A percentile compares a stretch with the other conserved stretches of the same genome.
phyloP scores from a whole-genome alignment of 1,284 basidiomycete species.

The Ustilago xerochloae region DNA sequence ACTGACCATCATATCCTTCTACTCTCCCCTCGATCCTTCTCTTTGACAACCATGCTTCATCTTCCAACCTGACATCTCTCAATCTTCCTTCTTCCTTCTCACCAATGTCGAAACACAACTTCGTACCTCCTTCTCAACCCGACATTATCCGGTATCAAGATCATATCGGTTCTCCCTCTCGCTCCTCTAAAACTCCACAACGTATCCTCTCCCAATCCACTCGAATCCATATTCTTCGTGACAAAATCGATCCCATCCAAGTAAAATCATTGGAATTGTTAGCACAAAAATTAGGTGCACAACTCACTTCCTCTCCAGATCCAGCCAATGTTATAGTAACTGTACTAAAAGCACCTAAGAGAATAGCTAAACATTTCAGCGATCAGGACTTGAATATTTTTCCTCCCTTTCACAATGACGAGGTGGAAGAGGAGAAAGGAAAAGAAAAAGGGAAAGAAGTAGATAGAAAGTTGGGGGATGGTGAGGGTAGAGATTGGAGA shows the following conservation, averaged over 20 bases:
- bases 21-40: too few species aligned
- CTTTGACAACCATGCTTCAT: too few species aligned
- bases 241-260: slow-evolving; percentile 21
- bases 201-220: slow-evolving; percentile 39
- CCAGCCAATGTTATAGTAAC: slow-evolving; percentile 44
- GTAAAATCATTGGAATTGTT: slow-evolving; percentile 7
- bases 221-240: slow-evolving; percentile 31
- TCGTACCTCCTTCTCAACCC: neutral
- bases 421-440: neutral
- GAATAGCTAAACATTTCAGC: slow-evolving; percentile 30
- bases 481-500: slow-evolving; percentile 29
- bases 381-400: slow-evolving; percentile 22
- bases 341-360: slow-evolving; percentile 34
- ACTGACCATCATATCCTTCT: too few species aligned
- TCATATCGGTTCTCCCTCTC: slow-evolving; percentile 22
- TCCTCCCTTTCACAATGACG: neutral
- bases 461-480: slow-evolving; percentile 9
- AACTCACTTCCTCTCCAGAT: slow-evolving; percentile 14
- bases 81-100: neutral
- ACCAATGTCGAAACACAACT: slow-evolving; percentile 7
- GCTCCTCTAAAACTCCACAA: slow-evolving; percentile 10
- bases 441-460: slow-evolving; percentile 1
- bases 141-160: slow-evolving; percentile 30
- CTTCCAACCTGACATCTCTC: neutral
- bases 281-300: slow-evolving; percentile 36